A percentile compares a stretch with the other conserved stretches of the same genome.
These are phyloP conservation scores for Megacollybia marginata DNA, from an alignment of 768 basidiomycete genomes.

Conservation along the genomic window DNA sequence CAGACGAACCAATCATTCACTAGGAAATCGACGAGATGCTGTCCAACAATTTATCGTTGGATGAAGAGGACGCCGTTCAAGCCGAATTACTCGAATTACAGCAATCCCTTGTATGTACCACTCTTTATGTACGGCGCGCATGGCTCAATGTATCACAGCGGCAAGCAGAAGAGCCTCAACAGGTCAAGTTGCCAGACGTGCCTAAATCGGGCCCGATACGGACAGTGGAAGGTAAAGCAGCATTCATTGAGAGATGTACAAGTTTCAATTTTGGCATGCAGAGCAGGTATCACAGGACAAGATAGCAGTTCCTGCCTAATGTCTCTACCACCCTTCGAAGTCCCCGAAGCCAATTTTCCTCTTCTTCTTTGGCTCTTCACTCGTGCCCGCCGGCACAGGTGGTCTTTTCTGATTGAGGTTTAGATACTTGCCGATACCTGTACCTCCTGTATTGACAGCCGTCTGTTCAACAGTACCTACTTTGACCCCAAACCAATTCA, in stretches of 20 bases:
- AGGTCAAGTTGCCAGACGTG: constrained; percentile 36
- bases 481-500: constrained; percentile 88
- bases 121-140: constrained; percentile 1
- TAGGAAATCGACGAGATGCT: constrained; percentile 93
- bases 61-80: constrained; percentile 94
- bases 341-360: constrained; percentile 86
- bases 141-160: constrained; percentile 7
- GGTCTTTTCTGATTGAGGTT: constrained; percentile 38
- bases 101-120: constrained; percentile 38
- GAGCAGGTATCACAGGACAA: background rate
- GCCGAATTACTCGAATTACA: constrained; percentile 70
- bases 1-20: background rate
- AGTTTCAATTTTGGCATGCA: background rate
- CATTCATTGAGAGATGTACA: too few species aligned
- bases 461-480: constrained; percentile 44
- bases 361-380: constrained; percentile 66
- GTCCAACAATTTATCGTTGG: constrained; percentile 69
- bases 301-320: background rate
- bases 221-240: background rate
- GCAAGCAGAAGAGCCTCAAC: constrained; percentile 21
- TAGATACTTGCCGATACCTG: constrained; percentile 78
- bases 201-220: background rate
- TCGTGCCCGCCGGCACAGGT: constrained; percentile 14
- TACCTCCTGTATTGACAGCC: constrained; percentile 23
- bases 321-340: constrained; percentile 68